Evolutionary conservation across 805 yeast species (phyloP).

Genomic region (Scheffersomyces amazonensis): DNA sequence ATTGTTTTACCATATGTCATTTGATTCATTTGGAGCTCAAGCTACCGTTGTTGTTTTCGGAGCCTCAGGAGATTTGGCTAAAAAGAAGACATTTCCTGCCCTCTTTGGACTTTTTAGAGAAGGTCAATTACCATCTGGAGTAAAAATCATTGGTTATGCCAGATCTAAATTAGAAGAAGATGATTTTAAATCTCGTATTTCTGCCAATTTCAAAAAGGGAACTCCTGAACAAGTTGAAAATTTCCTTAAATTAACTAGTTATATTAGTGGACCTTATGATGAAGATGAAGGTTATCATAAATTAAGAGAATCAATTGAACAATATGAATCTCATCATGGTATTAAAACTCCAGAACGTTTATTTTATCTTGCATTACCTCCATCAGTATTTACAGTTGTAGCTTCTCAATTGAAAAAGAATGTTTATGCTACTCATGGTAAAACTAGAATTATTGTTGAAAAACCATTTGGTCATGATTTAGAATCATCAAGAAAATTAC

Average conservation of each 20-base stretch:
- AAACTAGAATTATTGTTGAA: slow-evolving; percentile 81
- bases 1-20: too few relatives aligned
- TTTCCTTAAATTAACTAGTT: slow-evolving; percentile 64
- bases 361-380: slow-evolving; percentile 93
- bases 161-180: slow-evolving; percentile 69
- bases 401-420: slow-evolving; percentile 67
- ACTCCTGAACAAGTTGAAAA: slow-evolving; percentile 44
- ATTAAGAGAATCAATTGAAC: slow-evolving; percentile 53
- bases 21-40: slow-evolving; percentile 55
- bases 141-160: slow-evolving; percentile 88
- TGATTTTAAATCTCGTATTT: slow-evolving; percentile 67
- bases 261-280: slow-evolving; percentile 81
- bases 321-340: slow-evolving; percentile 51
- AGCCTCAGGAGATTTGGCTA: slow-evolving; percentile 93
- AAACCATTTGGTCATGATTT: slow-evolving; percentile 97
- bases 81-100: slow-evolving; percentile 92
- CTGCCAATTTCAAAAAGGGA: slow-evolving; percentile 57
- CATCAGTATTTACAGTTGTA: slow-evolving; percentile 82
- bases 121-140: slow-evolving; percentile 68
- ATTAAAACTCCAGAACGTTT: slow-evolving; percentile 66
- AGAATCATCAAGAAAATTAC: slow-evolving; percentile 72
- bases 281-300: slow-evolving; percentile 65
- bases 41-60: slow-evolving; percentile 83
- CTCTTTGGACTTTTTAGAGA: slow-evolving; percentile 63
- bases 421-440: slow-evolving; percentile 65